Evolutionary conservation across 805 yeast species (phyloP), one percentile per base, ranked within the genome.

Genomic region (Teunomyces lycoperdinae): DNA sequence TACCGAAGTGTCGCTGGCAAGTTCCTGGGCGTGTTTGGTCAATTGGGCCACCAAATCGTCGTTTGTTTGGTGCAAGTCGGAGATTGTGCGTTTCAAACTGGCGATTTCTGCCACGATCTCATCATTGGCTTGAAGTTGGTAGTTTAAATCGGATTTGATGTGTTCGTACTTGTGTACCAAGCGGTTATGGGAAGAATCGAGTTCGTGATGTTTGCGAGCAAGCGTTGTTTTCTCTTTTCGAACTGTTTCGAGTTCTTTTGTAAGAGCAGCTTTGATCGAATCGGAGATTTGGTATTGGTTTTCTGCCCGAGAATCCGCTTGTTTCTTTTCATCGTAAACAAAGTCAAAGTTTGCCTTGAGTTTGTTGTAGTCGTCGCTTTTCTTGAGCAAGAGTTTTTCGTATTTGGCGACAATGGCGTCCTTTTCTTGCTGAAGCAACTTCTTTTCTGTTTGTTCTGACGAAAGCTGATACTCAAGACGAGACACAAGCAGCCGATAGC

Each of bases 71-170:
- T 39, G 59, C 56, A 26, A 77, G 55, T 42, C 69, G 60, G 35
- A 57, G 59, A 44, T 58, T 52, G 63, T 56, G 1, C 46, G 43
- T 55, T 73, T 58, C 48, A 72, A 52, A 32, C 61, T 44, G 44
- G 63, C 49, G 47, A 68, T 46, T 56, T 77, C 64, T 47, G 64
- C 71, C 26, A 66, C 67, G 16, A 77, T 67, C 26, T 76, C 76
- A 42, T 64, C 66, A 46, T 62, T 69, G 16, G 67, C 57, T 1
- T 68, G 57, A 5, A 64, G 62, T 42, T 68, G 68, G 38, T 67
- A 63, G 36, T 57, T 56, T 42, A 70, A 56, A 39, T 76, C 70
- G 1, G 70, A 57, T 14, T 67, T 58, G 44, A 78, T 58, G 32
- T 68, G 63, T 26, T 71, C 67, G 31, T 58, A 71, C 44, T 55